Evolutionary conservation across 805 yeast genomes (phyloP), one percentile per base, ranked within the genome.

Genomic region (Ogataea angusta): DNA sequence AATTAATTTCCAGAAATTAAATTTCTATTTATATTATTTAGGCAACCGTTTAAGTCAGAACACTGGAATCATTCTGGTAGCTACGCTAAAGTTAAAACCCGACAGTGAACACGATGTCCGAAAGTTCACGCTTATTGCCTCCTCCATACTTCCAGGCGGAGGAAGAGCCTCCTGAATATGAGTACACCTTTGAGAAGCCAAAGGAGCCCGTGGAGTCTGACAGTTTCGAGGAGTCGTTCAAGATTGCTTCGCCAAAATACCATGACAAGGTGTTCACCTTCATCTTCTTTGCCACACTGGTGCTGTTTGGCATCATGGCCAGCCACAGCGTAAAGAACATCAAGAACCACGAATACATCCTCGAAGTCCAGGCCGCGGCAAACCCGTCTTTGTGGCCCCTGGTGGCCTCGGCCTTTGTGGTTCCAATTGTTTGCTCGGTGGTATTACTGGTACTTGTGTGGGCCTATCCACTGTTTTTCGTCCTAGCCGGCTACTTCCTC

Each of bases 261-360:
- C 80, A 88, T 54, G 96, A 88, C 60, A 74, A 81, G 73, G 77
- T 82, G 0, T 83, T 84, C 56, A 73, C 85, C 0, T 47, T 83
- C 7, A 70, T 86, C 6, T 64, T 63, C 15, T 21, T 64, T 1
- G 62, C 46, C 6, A 51, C 57, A 0, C 4, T 60, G 12, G 29
- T 43, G 2, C 34, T 46, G 5, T 51, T 60, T 9, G 35, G 19
- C 12, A 2, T 16, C 2, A 6, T 33, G 22, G 18, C 37, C 2
- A 3, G 8, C 19, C 18, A 28, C 16, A 38, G 42, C 24, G 3
- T 13, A 25, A 33, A 12, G 23, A 28, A 27, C n/a, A 6, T 16
- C 19, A 10, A 10, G 18, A 13, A 12, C 13, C 22, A 23, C 6
- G 15, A 15, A 6, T 17, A 30, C 9, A 14, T 25, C 16, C 2